These are phyloP conservation scores for Aspergillus hiratsukae DNA, from an alignment of 2,329 filamentous ascomycete species.

Conservation along the genomic window DNA sequence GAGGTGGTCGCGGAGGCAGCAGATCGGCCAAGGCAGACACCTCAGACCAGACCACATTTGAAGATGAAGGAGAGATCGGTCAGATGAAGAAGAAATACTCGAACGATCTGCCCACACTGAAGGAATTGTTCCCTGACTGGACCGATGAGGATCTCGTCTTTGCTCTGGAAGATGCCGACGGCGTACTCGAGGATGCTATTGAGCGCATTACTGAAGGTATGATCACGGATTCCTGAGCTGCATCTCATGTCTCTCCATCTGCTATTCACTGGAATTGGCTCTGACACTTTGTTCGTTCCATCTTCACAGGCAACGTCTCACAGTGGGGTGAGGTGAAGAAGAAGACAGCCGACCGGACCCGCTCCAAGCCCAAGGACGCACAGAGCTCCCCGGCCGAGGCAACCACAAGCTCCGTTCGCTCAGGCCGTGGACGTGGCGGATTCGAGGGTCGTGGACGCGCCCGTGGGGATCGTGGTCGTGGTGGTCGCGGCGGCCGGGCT, in stretches of 20 bases:
- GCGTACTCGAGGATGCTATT: conserved; percentile 46
- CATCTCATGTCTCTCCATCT: background rate
- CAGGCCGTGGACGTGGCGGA: conserved; percentile 44
- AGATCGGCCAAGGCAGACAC: conserved; percentile 70
- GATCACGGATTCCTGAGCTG: background rate
- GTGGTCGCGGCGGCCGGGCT: conserved; percentile 43
- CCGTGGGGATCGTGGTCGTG: conserved; percentile 47
- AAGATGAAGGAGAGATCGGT: conserved; percentile 84
- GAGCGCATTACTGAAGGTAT: conserved; percentile 49
- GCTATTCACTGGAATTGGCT: conserved; percentile 3
- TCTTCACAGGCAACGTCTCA: conserved; percentile 43
- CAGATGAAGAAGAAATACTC: conserved; percentile 89
- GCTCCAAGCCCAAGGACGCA: conserved; percentile 44
- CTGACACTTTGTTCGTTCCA: conserved; percentile 10
- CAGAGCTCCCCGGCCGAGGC: conserved; percentile 32
- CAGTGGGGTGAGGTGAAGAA: conserved; percentile 53
- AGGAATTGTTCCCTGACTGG: conserved; percentile 94
- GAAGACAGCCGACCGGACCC: conserved; percentile 44
- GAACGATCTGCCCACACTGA: conserved; percentile 71
- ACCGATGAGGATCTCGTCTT: conserved; percentile 92
- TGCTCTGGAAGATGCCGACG: conserved; percentile 71
- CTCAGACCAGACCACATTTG: conserved; percentile 59
- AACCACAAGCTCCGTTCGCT: conserved; percentile 32
- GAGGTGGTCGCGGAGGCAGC: conserved; percentile 65
- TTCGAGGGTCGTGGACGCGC: conserved; percentile 44